phyloP scores from a whole-genome alignment of 805 yeast species.

The Monosporozyma siamensis region DNA sequence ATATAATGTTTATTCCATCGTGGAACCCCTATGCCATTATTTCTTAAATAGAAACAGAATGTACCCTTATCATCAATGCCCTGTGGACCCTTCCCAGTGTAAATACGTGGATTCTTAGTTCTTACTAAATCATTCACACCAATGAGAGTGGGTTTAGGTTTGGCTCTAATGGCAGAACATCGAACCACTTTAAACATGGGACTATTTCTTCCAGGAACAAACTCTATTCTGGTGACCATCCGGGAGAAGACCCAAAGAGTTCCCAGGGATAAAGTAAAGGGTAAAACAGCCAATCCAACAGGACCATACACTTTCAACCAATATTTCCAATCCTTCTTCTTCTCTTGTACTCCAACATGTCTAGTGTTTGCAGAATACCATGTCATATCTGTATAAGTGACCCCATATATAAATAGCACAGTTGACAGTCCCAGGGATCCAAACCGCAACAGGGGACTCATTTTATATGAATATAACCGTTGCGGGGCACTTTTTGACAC shows the following conservation, averaged over 20 bases:
- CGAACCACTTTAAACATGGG: background rate
- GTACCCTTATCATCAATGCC: slow-evolving; percentile 27
- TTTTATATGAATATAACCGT: slow-evolving; percentile 6
- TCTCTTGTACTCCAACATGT: slow-evolving; percentile 8
- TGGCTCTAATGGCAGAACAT: background rate
- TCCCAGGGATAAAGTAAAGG: slow-evolving; percentile 20
- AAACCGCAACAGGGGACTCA: slow-evolving; percentile 5
- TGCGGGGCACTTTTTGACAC: slow-evolving; percentile 5
- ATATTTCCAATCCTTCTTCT: slow-evolving; percentile 9
- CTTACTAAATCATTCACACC: background rate
- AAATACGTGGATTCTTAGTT: slow-evolving; percentile 17
- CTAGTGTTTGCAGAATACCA: slow-evolving; percentile 13
- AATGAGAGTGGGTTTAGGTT: background rate
- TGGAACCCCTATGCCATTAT: slow-evolving; percentile 9
- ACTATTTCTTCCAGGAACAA: slow-evolving; percentile 12
- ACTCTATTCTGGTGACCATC: slow-evolving; percentile 20
- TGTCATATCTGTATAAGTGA: slow-evolving; percentile 24
- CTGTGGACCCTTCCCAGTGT: slow-evolving; percentile 25
- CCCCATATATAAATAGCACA: slow-evolving; percentile 22
- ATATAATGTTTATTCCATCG: slow-evolving; percentile 19
- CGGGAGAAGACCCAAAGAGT: slow-evolving; percentile 21
- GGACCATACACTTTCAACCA: slow-evolving; percentile 20
- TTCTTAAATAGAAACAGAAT: slow-evolving; percentile 19
- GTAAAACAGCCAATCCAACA: slow-evolving; percentile 18
- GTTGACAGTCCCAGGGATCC: slow-evolving; percentile 15